phyloP scores from a whole-genome alignment of 75 land plant genomes.

The Pinus taeda region DNA sequence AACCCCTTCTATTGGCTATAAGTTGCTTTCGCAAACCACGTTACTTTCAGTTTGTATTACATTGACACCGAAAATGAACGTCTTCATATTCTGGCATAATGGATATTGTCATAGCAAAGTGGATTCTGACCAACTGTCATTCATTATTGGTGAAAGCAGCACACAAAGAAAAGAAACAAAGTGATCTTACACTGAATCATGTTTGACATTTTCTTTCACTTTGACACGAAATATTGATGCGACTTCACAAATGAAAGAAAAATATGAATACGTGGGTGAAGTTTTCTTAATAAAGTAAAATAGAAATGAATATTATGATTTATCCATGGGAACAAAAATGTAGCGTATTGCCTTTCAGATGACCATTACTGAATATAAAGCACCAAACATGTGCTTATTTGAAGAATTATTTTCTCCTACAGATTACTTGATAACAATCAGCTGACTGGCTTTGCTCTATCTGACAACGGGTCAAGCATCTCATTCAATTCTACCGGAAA shows the following conservation, averaged over 20 bases:
- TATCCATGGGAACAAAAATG: too few species aligned
- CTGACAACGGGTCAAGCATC: slow-evolving; percentile 25
- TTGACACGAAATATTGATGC: not conserved
- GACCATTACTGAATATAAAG: slow-evolving; percentile 9
- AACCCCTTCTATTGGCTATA: not conserved
- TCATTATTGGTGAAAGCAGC: too few species aligned
- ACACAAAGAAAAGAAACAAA: not conserved
- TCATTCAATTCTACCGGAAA: slow-evolving; percentile 21
- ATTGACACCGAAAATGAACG: not conserved
- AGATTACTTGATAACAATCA: slow-evolving; percentile 50
- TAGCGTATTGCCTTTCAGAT: too few species aligned
- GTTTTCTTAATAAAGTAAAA: too few species aligned
- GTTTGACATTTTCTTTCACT: not conserved
- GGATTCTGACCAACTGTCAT: too few species aligned
- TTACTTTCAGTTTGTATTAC: not conserved
- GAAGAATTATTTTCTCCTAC: not conserved
- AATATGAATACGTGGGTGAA: not conserved
- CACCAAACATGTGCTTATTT: not conserved
- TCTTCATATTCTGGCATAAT: not conserved
- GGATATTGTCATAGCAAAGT: not conserved
- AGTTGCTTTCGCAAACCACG: not conserved
- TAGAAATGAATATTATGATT: too few species aligned
- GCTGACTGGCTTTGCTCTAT: slow-evolving; percentile 44
- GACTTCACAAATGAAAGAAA: not conserved
- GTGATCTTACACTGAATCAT: not conserved